Percentiles rank a stretch among this genome's conserved stretches.
Conservation (phyloP, 768 basidiomycete genomes). For the Tulasnella sp. region DNA sequence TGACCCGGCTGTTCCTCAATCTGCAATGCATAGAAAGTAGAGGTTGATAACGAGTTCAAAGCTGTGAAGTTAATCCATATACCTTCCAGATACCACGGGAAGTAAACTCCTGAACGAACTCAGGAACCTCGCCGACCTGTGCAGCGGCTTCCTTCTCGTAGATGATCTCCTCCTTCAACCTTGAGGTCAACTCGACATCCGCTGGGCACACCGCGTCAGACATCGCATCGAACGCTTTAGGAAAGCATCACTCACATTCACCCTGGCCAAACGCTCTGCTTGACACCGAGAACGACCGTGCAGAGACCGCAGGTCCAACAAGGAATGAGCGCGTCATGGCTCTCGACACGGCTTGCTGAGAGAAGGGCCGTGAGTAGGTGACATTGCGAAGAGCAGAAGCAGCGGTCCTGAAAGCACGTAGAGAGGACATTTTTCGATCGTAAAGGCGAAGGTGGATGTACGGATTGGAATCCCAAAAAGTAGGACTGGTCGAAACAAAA, state of each 20-base stretch:
- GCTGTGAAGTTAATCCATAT: too few relatives aligned
- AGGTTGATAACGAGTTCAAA: neutral
- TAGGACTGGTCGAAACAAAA: conserved; percentile 1
- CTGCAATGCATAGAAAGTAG: conserved; percentile 4
- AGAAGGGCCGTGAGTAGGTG: conserved; percentile 2
- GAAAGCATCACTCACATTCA: conserved; percentile 29
- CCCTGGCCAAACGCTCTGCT: conserved; percentile 31
- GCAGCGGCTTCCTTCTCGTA: conserved; percentile 61
- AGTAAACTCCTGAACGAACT: conserved; percentile 67
- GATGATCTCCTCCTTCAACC: conserved; percentile 67
- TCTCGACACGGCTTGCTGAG: neutral
- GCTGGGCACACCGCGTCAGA: conserved; percentile 32
- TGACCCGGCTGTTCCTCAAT: conserved; percentile 28
- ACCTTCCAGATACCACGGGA: conserved; percentile 69
- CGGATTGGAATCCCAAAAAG: too few relatives aligned
- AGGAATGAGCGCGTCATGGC: neutral
- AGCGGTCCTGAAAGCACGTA: conserved; percentile 13
- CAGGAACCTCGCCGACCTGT: conserved; percentile 37
- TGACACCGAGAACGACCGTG: conserved; percentile 35
- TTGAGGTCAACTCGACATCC: conserved; percentile 61
- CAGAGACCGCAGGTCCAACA: conserved; percentile 4
- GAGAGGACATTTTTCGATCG: neutral
- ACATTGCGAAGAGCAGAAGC: conserved; percentile 4
- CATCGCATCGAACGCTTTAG: neutral
- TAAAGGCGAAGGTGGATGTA: neutral